Base-by-base conservation (phyloP, 2,329 filamentous ascomycete genomes). In the Trichoderma endophyticum region DNA sequence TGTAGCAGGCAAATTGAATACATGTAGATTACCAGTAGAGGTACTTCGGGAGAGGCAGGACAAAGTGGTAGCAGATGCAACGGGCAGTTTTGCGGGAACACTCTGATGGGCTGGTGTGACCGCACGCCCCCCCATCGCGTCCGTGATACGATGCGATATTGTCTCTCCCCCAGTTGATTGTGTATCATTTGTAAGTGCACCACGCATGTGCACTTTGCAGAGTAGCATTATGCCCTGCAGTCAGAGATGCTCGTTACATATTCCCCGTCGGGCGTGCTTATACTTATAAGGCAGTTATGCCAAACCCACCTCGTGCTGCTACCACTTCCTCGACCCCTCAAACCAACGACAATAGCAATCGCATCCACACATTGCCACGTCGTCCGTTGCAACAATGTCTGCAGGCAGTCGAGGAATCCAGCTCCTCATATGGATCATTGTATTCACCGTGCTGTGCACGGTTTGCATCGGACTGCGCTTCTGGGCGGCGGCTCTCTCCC, bases 401-500 rank as follows among this genome's bases (percentile, higher is more conserved):
- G 65, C 65, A n/a, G 65, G 54, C 65, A 7, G 11, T 14, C 57
- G 54, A 60, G 65, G 65, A 32, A 30, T 59, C 7, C 32, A 68
- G 18, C 65, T 60, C 24, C 39, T 68, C 24, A 39, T 60, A 48
- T 68, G 65, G 65, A 71, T 77, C 18, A 26, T 75, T 24, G 26
- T 76, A 30, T 78, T 78, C 21, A 73, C 72, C 7, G 26, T 70
- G 15, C 12, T 78, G 5, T 71, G 70, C 54, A 28, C 69, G 21
- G 8, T 62, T 9, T 57, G 75, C 43, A 34, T 79, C 3, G 21
- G 24, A 14, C 30, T 79, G 66, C 76, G 77, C 18, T 75, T 75
- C 66, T 78, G 75, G 77, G 71, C 77, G 6, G 73, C 72, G 18
- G 7, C 63, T 78, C 11, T 74, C 64, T 36, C 61, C 56, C 5